Evolutionary conservation across 306 rosid species (phyloP).

Genomic region (Cicer yamashitae): DNA sequence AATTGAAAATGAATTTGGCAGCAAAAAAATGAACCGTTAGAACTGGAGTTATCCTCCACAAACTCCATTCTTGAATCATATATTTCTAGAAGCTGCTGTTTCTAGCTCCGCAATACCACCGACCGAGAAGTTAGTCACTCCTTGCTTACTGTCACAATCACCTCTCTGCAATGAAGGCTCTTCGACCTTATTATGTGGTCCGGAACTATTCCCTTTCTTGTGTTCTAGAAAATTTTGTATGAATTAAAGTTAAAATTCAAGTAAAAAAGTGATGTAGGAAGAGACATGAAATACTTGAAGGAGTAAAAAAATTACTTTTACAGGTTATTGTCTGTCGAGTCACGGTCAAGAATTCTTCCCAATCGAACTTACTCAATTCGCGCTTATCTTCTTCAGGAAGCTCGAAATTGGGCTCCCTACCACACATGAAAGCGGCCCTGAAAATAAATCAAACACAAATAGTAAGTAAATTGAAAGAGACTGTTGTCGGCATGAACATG

Average conservation of each 20-base stretch:
- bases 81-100: constrained; percentile 44
- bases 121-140: constrained; percentile 40
- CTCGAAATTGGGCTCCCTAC: constrained; percentile 89
- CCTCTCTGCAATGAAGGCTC: constrained; percentile 26
- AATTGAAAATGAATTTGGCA: constrained; percentile 50
- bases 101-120: constrained; percentile 54
- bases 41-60: constrained; percentile 42
- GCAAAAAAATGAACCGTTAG: constrained; percentile 44
- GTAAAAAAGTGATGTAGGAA: background rate
- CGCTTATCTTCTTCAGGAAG: constrained; percentile 69
- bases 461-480: too few species aligned
- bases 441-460: constrained; percentile 16
- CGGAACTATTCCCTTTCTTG: constrained; percentile 51
- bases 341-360: constrained; percentile 83
- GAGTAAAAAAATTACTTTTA: constrained; percentile 58
- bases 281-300: constrained; percentile 4
- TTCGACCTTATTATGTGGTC: background rate
- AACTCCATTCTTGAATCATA: constrained; percentile 44
- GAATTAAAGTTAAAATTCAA: constrained; percentile 38
- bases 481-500: background rate
- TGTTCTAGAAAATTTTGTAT: constrained; percentile 55
- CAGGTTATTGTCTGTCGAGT: constrained; percentile 67
- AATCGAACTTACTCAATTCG: constrained; percentile 67
- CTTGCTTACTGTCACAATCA: constrained; percentile 51
- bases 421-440: constrained; percentile 95